Percentiles rank a stretch among this genome's conserved stretches.
Conservation (phyloP, 2,329 filamentous ascomycete genomes). For the Endothia cerciana region DNA sequence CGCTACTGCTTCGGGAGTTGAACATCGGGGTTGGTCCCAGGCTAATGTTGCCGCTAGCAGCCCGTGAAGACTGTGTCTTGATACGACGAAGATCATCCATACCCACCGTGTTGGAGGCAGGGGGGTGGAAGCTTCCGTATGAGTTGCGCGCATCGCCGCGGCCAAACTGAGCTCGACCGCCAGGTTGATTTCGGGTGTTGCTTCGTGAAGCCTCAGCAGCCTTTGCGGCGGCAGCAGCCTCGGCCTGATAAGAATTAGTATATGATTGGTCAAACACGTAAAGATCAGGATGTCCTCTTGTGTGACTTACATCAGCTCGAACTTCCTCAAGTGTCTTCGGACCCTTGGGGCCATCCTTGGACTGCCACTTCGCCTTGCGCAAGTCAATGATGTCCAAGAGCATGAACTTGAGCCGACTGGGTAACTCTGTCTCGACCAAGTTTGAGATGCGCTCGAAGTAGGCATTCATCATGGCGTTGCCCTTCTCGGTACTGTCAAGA, state of each 20-base stretch:
- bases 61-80: constrained; percentile 63
- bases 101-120: constrained; percentile 82
- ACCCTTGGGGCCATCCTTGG: constrained; percentile 90
- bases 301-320: constrained; percentile 69
- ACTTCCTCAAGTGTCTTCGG: constrained; percentile 96
- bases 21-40: constrained; percentile 88
- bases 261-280: neutral
- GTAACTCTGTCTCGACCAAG: constrained; percentile 79
- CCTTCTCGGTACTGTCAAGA: constrained; percentile 82
- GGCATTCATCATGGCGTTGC: constrained; percentile 82
- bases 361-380: constrained; percentile 75
- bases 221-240: constrained; percentile 78
- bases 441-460: constrained; percentile 90
- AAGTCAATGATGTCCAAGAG: constrained; percentile 92
- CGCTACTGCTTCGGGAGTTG: constrained; percentile 87
- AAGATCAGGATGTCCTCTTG: neutral
- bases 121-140: constrained; percentile 71
- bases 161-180: constrained; percentile 66
- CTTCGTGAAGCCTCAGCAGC: constrained; percentile 71
- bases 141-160: constrained; percentile 88
- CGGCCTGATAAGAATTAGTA: constrained; percentile 51
- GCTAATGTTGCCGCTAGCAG: constrained; percentile 65
- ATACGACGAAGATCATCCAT: constrained; percentile 91
- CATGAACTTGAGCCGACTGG: constrained; percentile 94
- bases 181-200: constrained; percentile 68